phyloP scores from a whole-genome alignment of 2,329 filamentous ascomycete species.

The Ciborinia camelliae region DNA sequence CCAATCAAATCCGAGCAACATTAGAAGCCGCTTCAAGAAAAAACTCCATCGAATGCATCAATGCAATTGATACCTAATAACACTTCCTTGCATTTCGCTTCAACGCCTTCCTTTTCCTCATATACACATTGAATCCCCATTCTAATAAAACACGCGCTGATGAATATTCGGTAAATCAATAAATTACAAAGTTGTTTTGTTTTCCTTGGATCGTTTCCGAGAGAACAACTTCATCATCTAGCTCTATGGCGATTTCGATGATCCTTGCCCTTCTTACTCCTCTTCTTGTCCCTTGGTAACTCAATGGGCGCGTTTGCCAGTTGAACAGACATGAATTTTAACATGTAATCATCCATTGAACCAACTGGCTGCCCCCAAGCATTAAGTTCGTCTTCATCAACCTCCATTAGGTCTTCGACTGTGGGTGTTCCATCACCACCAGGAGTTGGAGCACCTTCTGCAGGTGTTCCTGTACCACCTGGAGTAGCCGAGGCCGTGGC shows the following conservation, averaged over 20 bases:
- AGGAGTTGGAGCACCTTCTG: conserved; percentile 43
- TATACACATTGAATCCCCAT: conserved; percentile 26
- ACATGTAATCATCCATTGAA: conserved; percentile 73
- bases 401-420: conserved; percentile 26
- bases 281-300: conserved; percentile 62
- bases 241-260: conserved; percentile 33
- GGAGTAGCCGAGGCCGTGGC: conserved; percentile 34
- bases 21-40: neutral
- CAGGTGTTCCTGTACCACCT: conserved; percentile 33
- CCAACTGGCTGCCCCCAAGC: conserved; percentile 56
- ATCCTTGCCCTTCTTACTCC: conserved; percentile 48
- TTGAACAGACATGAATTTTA: conserved; percentile 62
- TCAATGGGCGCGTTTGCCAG: conserved; percentile 59
- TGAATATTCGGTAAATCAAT: conserved; percentile 15
- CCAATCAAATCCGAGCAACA: neutral
- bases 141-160: conserved; percentile 21
- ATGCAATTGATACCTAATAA: conserved; percentile 5
- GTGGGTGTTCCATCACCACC: conserved; percentile 35
- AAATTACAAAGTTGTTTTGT: conserved; percentile 14
- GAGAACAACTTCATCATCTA: conserved; percentile 28
- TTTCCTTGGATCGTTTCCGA: neutral
- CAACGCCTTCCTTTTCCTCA: conserved; percentile 23
- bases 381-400: conserved; percentile 46
- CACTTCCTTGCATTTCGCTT: neutral
- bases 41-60: conserved; percentile 13